Percentiles rank a stretch among this genome's conserved stretches.
Evolutionary conservation across 805 yeast genomes (phyloP).

Genomic region (Candida broadrunensis): DNA sequence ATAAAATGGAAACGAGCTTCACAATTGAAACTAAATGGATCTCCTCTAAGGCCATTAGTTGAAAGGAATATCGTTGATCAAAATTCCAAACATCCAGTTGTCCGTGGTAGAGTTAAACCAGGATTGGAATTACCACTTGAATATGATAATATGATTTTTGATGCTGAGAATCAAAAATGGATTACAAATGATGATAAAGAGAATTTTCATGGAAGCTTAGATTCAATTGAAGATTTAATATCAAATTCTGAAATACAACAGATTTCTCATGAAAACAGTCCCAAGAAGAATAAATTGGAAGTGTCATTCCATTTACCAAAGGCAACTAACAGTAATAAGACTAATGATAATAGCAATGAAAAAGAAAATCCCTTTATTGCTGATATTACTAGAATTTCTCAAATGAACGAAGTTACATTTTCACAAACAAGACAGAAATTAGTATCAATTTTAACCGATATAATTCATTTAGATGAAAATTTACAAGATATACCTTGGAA

Average conservation of each 20-base stretch:
- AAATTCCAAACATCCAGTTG: conserved; percentile 7
- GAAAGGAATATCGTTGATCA: conserved; percentile 1
- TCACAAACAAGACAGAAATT: conserved; percentile 43
- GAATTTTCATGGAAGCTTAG: conserved; percentile 24
- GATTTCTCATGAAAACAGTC: conserved; percentile 6
- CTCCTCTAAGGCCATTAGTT: conserved; percentile 1
- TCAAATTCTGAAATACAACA: not conserved
- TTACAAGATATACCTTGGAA: conserved; percentile 43
- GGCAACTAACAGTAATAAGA: not conserved
- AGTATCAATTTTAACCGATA: conserved; percentile 45
- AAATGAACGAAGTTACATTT: conserved; percentile 44
- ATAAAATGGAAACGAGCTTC: conserved; percentile 38
- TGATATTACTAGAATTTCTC: conserved; percentile 43
- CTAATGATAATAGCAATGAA: not conserved
- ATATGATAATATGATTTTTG: conserved; percentile 35
- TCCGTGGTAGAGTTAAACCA: conserved; percentile 34
- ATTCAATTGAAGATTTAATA: conserved; percentile 37
- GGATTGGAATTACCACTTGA: conserved; percentile 28
- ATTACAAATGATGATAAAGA: conserved; percentile 15
- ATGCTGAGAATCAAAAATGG: conserved; percentile 29
- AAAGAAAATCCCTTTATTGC: not conserved
- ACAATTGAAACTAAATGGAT: conserved; percentile 23
- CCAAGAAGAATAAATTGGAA: conserved; percentile 22
- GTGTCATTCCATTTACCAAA: conserved; percentile 41
- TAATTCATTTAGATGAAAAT: conserved; percentile 28